Conservation (phyloP, 2,329 filamentous ascomycete species). For the Apiospora sp. region DNA sequence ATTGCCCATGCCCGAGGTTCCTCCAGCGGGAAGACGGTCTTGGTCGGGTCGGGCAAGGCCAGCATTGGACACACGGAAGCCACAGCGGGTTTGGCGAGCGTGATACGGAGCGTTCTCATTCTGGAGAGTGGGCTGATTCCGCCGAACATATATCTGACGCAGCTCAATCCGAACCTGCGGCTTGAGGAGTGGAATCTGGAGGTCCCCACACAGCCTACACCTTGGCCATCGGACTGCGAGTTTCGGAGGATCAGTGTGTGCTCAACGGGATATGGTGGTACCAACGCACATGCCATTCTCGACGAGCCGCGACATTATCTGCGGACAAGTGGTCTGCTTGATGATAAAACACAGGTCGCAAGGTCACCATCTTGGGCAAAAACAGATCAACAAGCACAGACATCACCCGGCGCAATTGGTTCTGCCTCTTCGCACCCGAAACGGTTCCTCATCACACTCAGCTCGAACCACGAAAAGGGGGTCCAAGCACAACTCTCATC, state of each 20-base stretch:
- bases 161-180: constrained; percentile 9
- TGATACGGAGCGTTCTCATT: constrained; percentile 15
- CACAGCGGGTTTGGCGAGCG: neutral
- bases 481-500: neutral
- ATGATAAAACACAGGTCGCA: neutral
- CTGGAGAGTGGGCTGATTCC: constrained; percentile 15
- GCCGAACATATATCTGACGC: constrained; percentile 10
- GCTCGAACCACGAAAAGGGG: constrained; percentile 9
- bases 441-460: neutral
- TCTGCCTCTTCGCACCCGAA: neutral
- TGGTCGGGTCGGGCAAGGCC: constrained; percentile 3
- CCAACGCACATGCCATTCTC: constrained; percentile 14
- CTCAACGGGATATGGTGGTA: constrained; percentile 15
- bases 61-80: constrained; percentile 12
- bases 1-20: neutral
- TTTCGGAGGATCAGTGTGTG: constrained; percentile 16
- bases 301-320: constrained; percentile 9
- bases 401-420: neutral
- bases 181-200: constrained; percentile 12
- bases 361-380: neutral
- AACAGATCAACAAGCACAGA: neutral
- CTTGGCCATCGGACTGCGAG: neutral
- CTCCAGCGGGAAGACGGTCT: neutral
- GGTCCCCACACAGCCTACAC: neutral
- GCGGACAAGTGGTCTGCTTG: neutral